phyloP scores from a whole-genome alignment of 331 rosid genomes.

The Acacia pycnantha region DNA sequence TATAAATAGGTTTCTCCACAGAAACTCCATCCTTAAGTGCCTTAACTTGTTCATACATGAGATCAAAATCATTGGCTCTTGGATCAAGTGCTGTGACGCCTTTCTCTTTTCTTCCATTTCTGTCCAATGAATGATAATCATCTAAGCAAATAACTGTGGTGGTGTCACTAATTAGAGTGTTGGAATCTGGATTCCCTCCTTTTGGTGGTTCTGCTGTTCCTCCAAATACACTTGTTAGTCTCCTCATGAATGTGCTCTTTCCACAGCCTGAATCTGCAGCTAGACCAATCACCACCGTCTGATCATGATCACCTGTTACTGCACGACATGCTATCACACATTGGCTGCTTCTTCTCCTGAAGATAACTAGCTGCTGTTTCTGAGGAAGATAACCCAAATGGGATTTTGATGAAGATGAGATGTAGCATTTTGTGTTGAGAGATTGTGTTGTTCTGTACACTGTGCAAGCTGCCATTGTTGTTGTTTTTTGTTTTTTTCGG shows the following conservation, averaged over 20 bases:
- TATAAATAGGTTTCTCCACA: constrained; percentile 84
- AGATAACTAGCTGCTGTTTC: constrained; percentile 67
- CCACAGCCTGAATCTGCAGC: constrained; percentile 99
- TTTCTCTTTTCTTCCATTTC: constrained; percentile 85
- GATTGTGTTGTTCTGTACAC: constrained; percentile 77
- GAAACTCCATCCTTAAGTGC: constrained; percentile 71
- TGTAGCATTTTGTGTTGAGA: constrained; percentile 58
- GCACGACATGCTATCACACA: constrained; percentile 58
- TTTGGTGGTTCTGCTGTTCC: constrained; percentile 92
- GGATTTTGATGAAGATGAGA: constrained; percentile 66
- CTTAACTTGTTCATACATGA: constrained; percentile 92
- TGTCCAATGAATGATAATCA: constrained; percentile 92
- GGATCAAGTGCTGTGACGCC: constrained; percentile 99
- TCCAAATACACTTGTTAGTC: constrained; percentile 91
- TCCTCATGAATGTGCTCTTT: constrained; percentile 97
- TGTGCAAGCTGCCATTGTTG: constrained; percentile 76
- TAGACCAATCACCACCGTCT: constrained; percentile 90
- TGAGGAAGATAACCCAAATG: constrained; percentile 56
- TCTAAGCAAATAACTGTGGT: constrained; percentile 96
- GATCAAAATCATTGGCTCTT: constrained; percentile 86
- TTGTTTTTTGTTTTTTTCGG: not conserved
- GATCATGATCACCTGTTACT: constrained; percentile 47
- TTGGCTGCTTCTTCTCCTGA: constrained; percentile 31
- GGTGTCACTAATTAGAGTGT: constrained; percentile 93
- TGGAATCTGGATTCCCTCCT: constrained; percentile 96